Evolutionary conservation across 371 early-diverging fungal genomes (phyloP).

Genomic region (Mortierella polycephala): DNA sequence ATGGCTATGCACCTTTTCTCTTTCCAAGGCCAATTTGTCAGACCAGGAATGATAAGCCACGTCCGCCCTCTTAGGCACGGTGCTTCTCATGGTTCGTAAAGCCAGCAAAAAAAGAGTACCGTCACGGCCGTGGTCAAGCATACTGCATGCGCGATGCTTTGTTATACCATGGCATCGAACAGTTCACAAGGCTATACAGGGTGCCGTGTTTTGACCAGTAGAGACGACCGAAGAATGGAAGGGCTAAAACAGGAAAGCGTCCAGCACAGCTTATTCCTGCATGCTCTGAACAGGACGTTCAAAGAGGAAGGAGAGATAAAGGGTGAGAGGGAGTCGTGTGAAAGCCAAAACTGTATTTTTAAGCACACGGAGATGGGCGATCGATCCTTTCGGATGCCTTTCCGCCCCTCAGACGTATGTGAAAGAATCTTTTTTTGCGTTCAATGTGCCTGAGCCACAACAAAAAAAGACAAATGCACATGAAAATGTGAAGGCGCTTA

Average conservation of each 20-base stretch:
- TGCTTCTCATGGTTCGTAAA: no score
- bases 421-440: no score
- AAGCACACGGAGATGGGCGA: background rate
- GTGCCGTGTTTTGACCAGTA: background rate
- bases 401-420: background rate
- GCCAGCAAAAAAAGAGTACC: no score
- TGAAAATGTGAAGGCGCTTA: slow-evolving; percentile 11
- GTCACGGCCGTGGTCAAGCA: no score
- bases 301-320: slow-evolving; percentile 1
- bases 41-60: no score
- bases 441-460: no score
- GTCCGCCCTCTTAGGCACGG: no score
- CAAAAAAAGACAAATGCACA: background rate
- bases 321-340: background rate
- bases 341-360: slow-evolving; percentile 7
- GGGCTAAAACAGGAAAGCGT: background rate
- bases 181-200: background rate
- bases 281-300: background rate
- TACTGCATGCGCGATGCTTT: no score
- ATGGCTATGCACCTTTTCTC: no score
- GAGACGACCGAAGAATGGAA: background rate
- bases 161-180: background rate
- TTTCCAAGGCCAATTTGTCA: no score
- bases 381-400: background rate
- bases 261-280: background rate